Evolutionary conservation across 805 yeast species (phyloP).

Genomic region (Hanseniaspora taiwanica): DNA sequence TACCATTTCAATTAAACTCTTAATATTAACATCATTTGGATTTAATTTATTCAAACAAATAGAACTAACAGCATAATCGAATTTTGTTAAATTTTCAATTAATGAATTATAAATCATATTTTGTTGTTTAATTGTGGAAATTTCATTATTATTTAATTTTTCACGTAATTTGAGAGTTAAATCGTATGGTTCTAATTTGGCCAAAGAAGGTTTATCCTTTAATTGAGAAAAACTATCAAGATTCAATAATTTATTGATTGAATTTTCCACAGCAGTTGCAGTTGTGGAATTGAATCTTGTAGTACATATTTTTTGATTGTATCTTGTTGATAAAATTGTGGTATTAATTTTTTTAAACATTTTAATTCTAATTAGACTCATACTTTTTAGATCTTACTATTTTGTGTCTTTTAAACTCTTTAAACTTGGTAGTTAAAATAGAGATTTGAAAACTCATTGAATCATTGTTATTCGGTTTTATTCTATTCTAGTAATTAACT

Average conservation of each 20-base stretch:
- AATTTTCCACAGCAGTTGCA: neutral
- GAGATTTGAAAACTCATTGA: no score
- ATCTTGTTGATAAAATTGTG: neutral
- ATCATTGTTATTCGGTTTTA: no score
- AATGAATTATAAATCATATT: constrained; percentile 16
- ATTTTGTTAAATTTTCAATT: constrained; percentile 17
- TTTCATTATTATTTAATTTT: constrained; percentile 4
- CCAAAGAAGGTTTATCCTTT: neutral
- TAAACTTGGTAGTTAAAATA: no score
- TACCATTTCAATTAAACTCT: constrained; percentile 2
- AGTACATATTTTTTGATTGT: no score
- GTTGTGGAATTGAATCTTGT: neutral
- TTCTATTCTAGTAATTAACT: no score
- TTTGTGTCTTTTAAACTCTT: no score
- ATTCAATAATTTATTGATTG: neutral
- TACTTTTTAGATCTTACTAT: no score
- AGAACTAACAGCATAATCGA: constrained; percentile 22
- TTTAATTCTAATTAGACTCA: no score
- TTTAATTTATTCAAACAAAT: constrained; percentile 10
- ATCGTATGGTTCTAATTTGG: constrained; percentile 12
- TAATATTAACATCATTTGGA: constrained; percentile 1
- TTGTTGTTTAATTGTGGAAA: constrained; percentile 6
- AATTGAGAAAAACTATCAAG: neutral
- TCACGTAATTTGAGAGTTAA: constrained; percentile 11
- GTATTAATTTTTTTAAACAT: no score